Percentiles rank a stretch among this genome's conserved stretches.
Conservation (phyloP, 2,329 filamentous ascomycete species). For the Cytospora chrysosperma region DNA sequence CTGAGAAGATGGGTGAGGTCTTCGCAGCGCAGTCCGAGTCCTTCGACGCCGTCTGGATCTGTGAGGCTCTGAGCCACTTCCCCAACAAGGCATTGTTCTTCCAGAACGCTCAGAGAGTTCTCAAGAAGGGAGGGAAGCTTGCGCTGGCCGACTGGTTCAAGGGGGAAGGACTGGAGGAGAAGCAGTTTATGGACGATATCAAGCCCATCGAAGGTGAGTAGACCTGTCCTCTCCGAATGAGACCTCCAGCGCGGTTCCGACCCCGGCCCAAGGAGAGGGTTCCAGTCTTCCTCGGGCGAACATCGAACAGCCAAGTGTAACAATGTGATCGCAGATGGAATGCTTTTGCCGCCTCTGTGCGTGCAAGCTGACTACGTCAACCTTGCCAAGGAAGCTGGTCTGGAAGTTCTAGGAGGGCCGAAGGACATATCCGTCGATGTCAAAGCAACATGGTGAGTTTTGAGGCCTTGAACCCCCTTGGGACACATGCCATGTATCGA, state of each 20-base stretch:
- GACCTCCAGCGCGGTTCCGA: not conserved
- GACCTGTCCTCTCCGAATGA: not conserved
- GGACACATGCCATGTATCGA: not conserved
- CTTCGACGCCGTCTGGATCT: conserved; percentile 62
- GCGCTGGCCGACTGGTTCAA: conserved; percentile 64
- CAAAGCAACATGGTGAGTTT: conserved; percentile 56
- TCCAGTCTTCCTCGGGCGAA: not conserved
- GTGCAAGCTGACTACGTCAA: conserved; percentile 53
- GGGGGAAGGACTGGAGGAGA: conserved; percentile 44
- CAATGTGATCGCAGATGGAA: conserved; percentile 46
- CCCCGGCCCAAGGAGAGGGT: not conserved
- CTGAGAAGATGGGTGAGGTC: conserved; percentile 57
- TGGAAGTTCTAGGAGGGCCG: conserved; percentile 45
- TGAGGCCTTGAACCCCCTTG: not conserved
- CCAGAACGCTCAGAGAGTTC: conserved; percentile 47
- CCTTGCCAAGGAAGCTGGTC: conserved; percentile 48
- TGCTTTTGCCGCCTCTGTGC: conserved; percentile 58
- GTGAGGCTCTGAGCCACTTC: conserved; percentile 60
- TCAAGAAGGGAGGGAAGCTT: conserved; percentile 50
- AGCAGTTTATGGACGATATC: conserved; percentile 51
- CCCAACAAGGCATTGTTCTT: conserved; percentile 61
- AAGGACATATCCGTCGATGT: conserved; percentile 59
- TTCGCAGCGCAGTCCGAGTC: conserved; percentile 40
- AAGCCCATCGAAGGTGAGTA: conserved; percentile 55
- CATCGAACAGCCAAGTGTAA: not conserved